Percentiles rank a stretch among this genome's conserved stretches.
phyloP scores from a whole-genome alignment of 2,329 filamentous ascomycete species.

The Gaeumannomyces tritici region DNA sequence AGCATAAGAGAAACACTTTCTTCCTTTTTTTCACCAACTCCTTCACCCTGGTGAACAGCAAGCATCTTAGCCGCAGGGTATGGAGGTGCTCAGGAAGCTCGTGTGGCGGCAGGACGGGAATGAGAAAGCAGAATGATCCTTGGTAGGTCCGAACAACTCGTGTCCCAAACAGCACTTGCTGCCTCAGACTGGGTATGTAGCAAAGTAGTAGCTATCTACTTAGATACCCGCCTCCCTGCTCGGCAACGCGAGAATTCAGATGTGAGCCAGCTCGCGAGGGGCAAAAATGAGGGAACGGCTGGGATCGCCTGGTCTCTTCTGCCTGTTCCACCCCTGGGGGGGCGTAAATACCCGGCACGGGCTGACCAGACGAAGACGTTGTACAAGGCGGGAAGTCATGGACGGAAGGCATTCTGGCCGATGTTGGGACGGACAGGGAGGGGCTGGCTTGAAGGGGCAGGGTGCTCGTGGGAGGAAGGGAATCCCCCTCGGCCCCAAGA shows the following conservation, averaged over 20 bases:
- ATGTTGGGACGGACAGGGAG: conserved; percentile 3
- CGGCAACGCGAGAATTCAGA: background rate
- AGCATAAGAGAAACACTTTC: background rate
- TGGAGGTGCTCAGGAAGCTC: background rate
- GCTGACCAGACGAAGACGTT: background rate
- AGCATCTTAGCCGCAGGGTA: background rate
- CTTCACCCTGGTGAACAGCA: background rate
- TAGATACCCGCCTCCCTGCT: background rate
- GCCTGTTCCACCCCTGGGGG: background rate
- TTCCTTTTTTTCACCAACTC: background rate
- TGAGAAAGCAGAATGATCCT: background rate
- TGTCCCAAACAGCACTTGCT: background rate
- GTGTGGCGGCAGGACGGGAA: background rate
- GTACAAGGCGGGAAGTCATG: conserved; percentile 11
- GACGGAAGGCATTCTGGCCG: conserved; percentile 16
- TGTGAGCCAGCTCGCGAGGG: too few relatives aligned
- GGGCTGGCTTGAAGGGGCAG: conserved; percentile 4
- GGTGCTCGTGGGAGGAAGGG: background rate
- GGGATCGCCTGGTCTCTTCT: background rate
- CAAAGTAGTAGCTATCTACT: too few relatives aligned
- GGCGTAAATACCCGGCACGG: background rate
- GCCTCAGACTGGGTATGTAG: too few relatives aligned
- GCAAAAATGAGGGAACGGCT: background rate
- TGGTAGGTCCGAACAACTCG: background rate
- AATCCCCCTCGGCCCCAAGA: background rate